A percentile compares a stretch with the other conserved stretches of the same genome.
Conservation (phyloP, 2,329 filamentous ascomycete genomes). For the Intubia oerlemansii region DNA sequence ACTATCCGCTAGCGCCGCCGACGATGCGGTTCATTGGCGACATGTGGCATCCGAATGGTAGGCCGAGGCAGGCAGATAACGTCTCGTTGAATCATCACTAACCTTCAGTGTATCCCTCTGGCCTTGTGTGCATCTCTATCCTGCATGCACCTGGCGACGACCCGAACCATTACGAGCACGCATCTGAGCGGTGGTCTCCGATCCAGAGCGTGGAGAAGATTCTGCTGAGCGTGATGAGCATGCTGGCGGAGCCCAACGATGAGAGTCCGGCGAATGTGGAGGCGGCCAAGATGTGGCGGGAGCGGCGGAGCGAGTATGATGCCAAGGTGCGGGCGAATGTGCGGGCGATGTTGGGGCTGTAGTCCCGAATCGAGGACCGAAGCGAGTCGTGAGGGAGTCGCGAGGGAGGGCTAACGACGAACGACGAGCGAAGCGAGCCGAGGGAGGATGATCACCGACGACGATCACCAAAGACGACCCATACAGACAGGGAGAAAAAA, state of each 20-base stretch:
- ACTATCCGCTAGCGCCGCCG: constrained; percentile 90
- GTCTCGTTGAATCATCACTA: background rate
- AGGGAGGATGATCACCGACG: background rate
- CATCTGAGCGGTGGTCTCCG: constrained; percentile 85
- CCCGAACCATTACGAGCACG: constrained; percentile 94
- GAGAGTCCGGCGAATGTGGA: constrained; percentile 93
- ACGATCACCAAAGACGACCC: too few species aligned
- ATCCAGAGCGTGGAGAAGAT: constrained; percentile 98
- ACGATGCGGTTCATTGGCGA: constrained; percentile 91
- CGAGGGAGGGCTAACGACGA: background rate
- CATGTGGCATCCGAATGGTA: constrained; percentile 94
- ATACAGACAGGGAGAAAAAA: too few species aligned
- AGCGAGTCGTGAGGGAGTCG: too few species aligned
- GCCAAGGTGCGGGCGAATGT: constrained; percentile 67
- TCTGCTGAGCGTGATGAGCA: constrained; percentile 89
- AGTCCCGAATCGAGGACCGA: constrained; percentile 6
- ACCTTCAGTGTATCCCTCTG: constrained; percentile 61
- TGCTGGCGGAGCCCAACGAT: constrained; percentile 93
- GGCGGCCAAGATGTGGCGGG: constrained; percentile 90
- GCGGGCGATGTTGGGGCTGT: constrained; percentile 55
- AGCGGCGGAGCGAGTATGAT: constrained; percentile 67
- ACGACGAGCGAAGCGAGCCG: background rate
- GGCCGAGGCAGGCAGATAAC: constrained; percentile 6
- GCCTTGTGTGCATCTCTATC: constrained; percentile 94
- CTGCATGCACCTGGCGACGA: constrained; percentile 91